Evolutionary conservation across 345 rosid species (phyloP).

Genomic region (Citrus cavaleriei): DNA sequence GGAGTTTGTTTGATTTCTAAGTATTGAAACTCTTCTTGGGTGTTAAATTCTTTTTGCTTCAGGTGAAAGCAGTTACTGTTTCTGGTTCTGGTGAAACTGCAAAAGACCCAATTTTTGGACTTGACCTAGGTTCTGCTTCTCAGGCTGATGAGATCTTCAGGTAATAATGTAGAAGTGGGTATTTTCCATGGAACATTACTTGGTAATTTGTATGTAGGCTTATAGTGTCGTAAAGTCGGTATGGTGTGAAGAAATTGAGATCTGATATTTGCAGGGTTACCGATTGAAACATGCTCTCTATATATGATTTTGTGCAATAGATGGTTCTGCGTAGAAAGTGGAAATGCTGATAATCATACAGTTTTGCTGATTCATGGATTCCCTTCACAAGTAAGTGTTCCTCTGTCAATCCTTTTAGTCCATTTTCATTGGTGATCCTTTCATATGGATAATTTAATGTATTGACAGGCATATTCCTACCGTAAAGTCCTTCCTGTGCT

Average conservation of each 20-base stretch:
- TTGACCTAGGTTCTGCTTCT: conserved; percentile 74
- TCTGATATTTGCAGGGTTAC: conserved; percentile 51
- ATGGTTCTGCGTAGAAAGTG: conserved; percentile 91
- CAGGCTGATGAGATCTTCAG: conserved; percentile 80
- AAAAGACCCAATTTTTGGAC: conserved; percentile 87
- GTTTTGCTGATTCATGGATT: conserved; percentile 83
- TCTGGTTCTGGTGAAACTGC: conserved; percentile 69
- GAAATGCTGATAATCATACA: conserved; percentile 51
- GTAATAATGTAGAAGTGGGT: conserved; percentile 22
- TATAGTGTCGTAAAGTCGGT: not conserved
- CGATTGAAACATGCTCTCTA: conserved; percentile 51
- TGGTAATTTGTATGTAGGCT: not conserved
- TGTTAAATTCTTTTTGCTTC: not conserved
- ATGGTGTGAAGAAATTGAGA: conserved; percentile 26
- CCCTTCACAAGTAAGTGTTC: conserved; percentile 73
- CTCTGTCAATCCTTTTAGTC: not conserved
- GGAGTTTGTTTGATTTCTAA: not conserved
- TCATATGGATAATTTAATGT: not conserved
- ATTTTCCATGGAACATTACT: no score
- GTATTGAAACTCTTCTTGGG: not conserved
- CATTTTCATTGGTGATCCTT: not conserved
- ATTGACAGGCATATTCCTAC: conserved; percentile 78
- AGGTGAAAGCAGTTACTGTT: conserved; percentile 85
- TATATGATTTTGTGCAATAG: conserved; percentile 64
- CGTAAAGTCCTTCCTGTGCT: conserved; percentile 75